Base-by-base conservation (phyloP, 306 rosid genomes). In the Aeschynomene evenia region DNA sequence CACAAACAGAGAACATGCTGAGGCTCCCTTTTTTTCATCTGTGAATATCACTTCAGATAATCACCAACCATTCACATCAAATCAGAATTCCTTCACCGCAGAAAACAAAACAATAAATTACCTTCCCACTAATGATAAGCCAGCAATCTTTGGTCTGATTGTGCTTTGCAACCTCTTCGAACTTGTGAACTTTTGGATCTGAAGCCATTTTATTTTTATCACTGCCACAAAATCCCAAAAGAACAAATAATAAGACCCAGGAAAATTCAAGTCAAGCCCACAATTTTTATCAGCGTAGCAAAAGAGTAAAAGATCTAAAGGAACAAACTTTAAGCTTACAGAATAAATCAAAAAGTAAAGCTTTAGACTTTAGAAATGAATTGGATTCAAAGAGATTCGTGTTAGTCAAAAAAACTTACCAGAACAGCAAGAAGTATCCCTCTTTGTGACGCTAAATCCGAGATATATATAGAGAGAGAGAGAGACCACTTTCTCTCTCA, bases 101-200 rank as follows among this genome's bases (percentile, higher is more conserved):
- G 4, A 14, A 14, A 20, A 55, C 62, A 70, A 77, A 77, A 81
- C 24, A 21, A 1, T 28, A 21, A 43, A 50, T 46, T 54, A 93
- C 98, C 98, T 93, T 90, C 43, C 97, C 97, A 28, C 87, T 74
- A 40, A 93, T 80, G 48, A 93, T 28, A 51, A 93, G 86, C 97
- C 98, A 93, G 68, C 98, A 93, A 86, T 93, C 98, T 82, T 88
- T 82, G 68, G 85, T 83, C 67, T 84, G 60, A 78, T 82, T 86
- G 82, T 93, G 98, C 83, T 83, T 84, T 33, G 75, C 76, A 36
- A 90, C 96, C 19, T 88, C 96, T 9, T 85, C 93, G 56, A 88
- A 90, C 13, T 13, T 1, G 79, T 86, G 88, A 73, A 79, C 10
- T 79, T 86, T 93, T 16, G 75, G 85, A 86, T 90, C 91, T 79